phyloP scores from a whole-genome alignment of 179 eudicot species.

The Dionaea muscipula region DNA sequence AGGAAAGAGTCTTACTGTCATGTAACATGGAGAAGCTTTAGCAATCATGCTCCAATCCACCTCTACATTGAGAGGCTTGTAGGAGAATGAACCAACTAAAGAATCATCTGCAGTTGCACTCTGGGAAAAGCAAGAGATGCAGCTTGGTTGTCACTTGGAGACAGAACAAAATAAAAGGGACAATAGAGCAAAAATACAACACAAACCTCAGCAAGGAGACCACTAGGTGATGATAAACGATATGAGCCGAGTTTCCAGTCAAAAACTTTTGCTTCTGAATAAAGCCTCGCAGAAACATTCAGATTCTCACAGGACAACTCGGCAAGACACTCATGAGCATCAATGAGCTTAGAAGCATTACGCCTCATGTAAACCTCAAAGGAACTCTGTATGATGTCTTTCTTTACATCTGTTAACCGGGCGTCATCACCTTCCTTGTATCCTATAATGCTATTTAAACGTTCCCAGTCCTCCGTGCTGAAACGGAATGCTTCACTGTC shows the following conservation, averaged over 20 bases:
- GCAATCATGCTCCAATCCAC: slow-evolving; percentile 96
- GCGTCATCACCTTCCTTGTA: slow-evolving; percentile 76
- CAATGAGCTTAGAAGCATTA: slow-evolving; percentile 81
- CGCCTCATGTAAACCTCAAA: slow-evolving; percentile 91
- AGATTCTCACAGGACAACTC: slow-evolving; percentile 86
- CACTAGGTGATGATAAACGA: slow-evolving; percentile 74
- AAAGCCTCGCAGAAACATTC: slow-evolving; percentile 61
- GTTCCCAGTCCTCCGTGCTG: slow-evolving; percentile 79
- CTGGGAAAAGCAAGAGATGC: slow-evolving; percentile 28
- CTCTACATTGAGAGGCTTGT: slow-evolving; percentile 74
- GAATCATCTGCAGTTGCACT: slow-evolving; percentile 82
- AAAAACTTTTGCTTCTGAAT: slow-evolving; percentile 67
- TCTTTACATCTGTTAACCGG: slow-evolving; percentile 29
- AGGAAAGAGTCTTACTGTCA: slow-evolving; percentile 48
- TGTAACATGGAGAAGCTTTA: slow-evolving; percentile 91
- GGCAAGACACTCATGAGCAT: slow-evolving; percentile 52
- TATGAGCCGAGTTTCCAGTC: slow-evolving; percentile 91
- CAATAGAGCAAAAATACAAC: slow-evolving; percentile 4
- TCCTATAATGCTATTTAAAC: slow-evolving; percentile 69
- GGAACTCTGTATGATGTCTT: slow-evolving; percentile 47
- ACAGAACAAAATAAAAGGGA: not conserved
- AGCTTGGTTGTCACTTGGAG: slow-evolving; percentile 1
- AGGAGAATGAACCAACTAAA: slow-evolving; percentile 61
- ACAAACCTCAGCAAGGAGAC: slow-evolving; percentile 81
- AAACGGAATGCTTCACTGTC: slow-evolving; percentile 53